These are phyloP conservation scores for Penicillium robsamsonii DNA, from an alignment of 495 filamentous ascomycete species.

Conservation along the genomic window DNA sequence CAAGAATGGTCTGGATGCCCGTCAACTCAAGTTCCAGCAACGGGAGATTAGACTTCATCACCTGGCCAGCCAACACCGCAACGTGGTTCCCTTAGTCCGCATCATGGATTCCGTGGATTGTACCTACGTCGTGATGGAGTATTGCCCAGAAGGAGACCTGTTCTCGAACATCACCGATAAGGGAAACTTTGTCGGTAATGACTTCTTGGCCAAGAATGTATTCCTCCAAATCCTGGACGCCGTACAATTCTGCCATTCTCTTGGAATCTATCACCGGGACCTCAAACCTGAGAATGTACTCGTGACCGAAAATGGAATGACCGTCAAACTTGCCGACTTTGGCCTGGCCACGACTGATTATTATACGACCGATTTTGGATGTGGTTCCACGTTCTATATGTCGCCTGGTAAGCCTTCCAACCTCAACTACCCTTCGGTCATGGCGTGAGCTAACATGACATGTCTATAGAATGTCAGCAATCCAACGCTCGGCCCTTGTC, in stretches of 20 bases:
- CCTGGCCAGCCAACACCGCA: conserved; percentile 80
- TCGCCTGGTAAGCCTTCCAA: conserved; percentile 73
- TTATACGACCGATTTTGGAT: conserved; percentile 90
- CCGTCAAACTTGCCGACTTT: conserved; percentile 96
- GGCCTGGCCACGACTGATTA: conserved; percentile 85
- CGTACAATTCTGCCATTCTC: conserved; percentile 88
- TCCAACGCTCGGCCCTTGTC: conserved; percentile 70
- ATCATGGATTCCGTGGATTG: conserved; percentile 92
- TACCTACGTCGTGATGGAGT: conserved; percentile 96
- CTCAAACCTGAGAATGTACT: conserved; percentile 98
- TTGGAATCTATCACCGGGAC: conserved; percentile 96
- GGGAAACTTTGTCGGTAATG: conserved; percentile 89
- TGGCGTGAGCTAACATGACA: background rate
- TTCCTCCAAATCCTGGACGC: conserved; percentile 98
- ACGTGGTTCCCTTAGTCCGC: conserved; percentile 90
- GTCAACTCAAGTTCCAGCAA: conserved; percentile 87
- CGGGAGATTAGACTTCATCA: conserved; percentile 92
- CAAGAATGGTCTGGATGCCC: conserved; percentile 83
- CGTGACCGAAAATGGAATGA: conserved; percentile 80
- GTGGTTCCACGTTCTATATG: conserved; percentile 99
- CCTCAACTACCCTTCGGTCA: background rate
- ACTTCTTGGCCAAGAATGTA: conserved; percentile 77
- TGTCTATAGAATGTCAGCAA: conserved; percentile 81
- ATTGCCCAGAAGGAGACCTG: conserved; percentile 94
- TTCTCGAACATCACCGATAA: conserved; percentile 97